Conservation (phyloP, 1,139 yeast genomes). For the Scheffersomyces segobiensis region DNA sequence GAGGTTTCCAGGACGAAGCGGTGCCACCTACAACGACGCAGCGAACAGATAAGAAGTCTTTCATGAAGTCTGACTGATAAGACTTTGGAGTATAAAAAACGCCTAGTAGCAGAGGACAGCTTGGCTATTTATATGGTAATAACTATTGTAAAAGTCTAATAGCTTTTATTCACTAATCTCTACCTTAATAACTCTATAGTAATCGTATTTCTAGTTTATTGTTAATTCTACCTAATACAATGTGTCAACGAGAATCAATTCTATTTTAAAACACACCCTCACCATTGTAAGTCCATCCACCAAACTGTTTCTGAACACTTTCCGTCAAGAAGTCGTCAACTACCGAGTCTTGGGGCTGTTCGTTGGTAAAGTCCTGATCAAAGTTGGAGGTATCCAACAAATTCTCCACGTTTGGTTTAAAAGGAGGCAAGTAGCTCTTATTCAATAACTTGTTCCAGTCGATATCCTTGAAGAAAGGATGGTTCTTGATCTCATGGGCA, state of each 20-base stretch:
- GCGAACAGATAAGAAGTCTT: constrained; percentile 26
- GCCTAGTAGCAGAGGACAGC: too few relatives aligned
- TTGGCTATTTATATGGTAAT: too few relatives aligned
- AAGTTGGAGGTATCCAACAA: constrained; percentile 90
- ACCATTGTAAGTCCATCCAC: constrained; percentile 97
- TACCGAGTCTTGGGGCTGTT: constrained; percentile 92
- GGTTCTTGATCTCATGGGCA: constrained; percentile 80
- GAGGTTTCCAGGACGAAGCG: constrained; percentile 41
- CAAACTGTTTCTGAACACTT: constrained; percentile 93
- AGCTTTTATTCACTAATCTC: background rate
- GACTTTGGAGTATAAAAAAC: background rate
- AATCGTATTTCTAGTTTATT: background rate
- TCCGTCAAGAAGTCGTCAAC: constrained; percentile 89
- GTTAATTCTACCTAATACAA: background rate
- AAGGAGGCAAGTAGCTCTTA: constrained; percentile 94
- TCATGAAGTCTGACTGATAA: background rate
- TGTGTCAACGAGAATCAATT: background rate
- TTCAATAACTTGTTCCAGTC: constrained; percentile 85
- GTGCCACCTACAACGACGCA: constrained; percentile 41
- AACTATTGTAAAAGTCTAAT: background rate
- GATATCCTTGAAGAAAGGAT: constrained; percentile 84
- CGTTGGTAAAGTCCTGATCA: constrained; percentile 89
- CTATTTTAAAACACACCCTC: constrained; percentile 25
- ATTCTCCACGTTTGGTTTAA: constrained; percentile 86
- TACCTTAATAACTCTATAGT: background rate